A percentile compares a stretch with the other conserved stretches of the same genome.
Evolutionary conservation across 495 filamentous ascomycete genomes (phyloP).

Genomic region (Neurospora terricola): DNA sequence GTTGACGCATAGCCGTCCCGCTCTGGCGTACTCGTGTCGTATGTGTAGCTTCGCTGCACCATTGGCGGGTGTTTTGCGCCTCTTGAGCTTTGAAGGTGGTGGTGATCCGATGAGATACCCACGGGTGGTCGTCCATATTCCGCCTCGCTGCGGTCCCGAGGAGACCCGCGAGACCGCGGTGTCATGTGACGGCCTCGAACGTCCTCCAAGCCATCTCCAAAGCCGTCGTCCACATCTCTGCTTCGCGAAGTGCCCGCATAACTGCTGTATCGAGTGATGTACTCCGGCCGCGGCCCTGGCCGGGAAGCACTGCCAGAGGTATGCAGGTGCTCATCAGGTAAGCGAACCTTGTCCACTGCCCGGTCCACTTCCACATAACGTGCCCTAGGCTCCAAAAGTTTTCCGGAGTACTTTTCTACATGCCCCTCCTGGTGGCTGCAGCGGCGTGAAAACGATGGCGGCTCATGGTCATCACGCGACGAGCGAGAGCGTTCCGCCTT

Average conservation of each 20-base stretch:
- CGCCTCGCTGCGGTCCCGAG: slow-evolving; percentile 27
- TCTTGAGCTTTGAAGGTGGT: slow-evolving; percentile 8
- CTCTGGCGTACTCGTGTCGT: slow-evolving; percentile 18
- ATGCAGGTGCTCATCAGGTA: slow-evolving; percentile 22
- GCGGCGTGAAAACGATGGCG: slow-evolving; percentile 24
- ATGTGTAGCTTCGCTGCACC: slow-evolving; percentile 22
- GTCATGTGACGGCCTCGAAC: slow-evolving; percentile 24
- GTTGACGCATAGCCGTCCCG: slow-evolving; percentile 30
- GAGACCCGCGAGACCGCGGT: slow-evolving; percentile 17
- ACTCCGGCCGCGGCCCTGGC: slow-evolving; percentile 23
- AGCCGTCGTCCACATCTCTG: slow-evolving; percentile 36
- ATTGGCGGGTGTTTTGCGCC: slow-evolving; percentile 17
- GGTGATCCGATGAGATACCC: slow-evolving; percentile 1
- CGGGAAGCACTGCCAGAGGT: slow-evolving; percentile 3
- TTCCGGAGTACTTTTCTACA: not conserved
- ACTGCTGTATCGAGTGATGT: slow-evolving; percentile 26
- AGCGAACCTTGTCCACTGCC: slow-evolving; percentile 17
- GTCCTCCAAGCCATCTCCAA: slow-evolving; percentile 19
- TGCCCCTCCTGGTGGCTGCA: slow-evolving; percentile 29
- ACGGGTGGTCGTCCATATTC: slow-evolving; percentile 20
- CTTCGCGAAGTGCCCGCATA: slow-evolving; percentile 19
- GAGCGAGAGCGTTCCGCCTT: slow-evolving; percentile 41
- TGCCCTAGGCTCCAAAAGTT: slow-evolving; percentile 13
- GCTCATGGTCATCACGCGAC: slow-evolving; percentile 29
- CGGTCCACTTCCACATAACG: slow-evolving; percentile 29